Conservation (phyloP, 441 rosid species). For the Corymbia calophylla region DNA sequence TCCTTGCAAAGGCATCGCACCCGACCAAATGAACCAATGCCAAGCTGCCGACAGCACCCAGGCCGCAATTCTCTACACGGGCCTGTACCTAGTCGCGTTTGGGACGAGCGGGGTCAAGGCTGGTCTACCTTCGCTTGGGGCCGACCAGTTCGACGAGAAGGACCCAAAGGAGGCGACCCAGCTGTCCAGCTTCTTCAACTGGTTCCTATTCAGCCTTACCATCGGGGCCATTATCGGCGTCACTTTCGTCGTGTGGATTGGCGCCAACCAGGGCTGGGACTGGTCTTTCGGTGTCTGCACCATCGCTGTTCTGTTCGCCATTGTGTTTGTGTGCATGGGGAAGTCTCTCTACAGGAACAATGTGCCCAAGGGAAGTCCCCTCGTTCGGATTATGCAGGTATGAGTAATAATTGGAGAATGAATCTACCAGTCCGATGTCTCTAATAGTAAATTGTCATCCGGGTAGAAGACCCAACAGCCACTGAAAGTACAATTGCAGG, state of each 20-base stretch:
- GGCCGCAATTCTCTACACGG: constrained; percentile 25
- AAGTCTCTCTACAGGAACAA: constrained; percentile 38
- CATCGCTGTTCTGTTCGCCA: constrained; percentile 22
- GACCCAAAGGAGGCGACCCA: constrained; percentile 35
- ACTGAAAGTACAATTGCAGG: background rate
- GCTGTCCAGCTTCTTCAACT: constrained; percentile 57
- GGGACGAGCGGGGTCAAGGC: constrained; percentile 59
- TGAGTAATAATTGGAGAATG: background rate
- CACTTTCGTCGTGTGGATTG: constrained; percentile 45
- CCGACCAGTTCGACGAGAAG: constrained; percentile 52
- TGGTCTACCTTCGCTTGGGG: constrained; percentile 48
- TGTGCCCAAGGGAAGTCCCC: constrained; percentile 42
- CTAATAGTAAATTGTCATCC: background rate
- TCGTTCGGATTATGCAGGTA: constrained; percentile 42
- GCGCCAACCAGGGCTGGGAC: constrained; percentile 48
- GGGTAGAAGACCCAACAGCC: background rate
- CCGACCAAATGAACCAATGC: constrained; percentile 21
- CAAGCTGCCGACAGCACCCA: constrained; percentile 24
- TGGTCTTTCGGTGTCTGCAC: constrained; percentile 38
- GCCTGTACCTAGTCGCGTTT: constrained; percentile 44
- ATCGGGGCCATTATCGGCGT: constrained; percentile 44
- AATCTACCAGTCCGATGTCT: background rate
- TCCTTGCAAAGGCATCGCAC: constrained; percentile 36
- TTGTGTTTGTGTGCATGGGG: constrained; percentile 32
- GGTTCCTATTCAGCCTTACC: constrained; percentile 52